Conservation (phyloP, 2,329 filamentous ascomycete species). For the Claviceps digitariae region DNA sequence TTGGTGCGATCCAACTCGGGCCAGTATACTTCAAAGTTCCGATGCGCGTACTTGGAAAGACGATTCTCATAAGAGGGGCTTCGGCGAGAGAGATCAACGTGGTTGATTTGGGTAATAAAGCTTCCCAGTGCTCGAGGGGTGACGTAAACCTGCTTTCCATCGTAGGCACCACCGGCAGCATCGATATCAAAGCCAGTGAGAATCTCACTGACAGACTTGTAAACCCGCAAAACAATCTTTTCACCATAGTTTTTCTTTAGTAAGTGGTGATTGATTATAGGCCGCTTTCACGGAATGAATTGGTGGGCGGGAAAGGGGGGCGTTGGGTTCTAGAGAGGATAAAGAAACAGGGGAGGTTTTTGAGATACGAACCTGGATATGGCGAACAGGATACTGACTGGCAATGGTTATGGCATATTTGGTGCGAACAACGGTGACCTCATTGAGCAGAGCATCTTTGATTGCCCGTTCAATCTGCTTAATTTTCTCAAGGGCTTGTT, state of each 20-base stretch:
- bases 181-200: slow-evolving; percentile 83
- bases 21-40: slow-evolving; percentile 79
- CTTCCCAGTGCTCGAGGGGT: slow-evolving; percentile 64
- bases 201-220: slow-evolving; percentile 73
- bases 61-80: slow-evolving; percentile 83
- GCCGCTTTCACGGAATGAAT: not conserved
- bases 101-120: slow-evolving; percentile 72
- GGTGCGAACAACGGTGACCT: slow-evolving; percentile 71
- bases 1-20: slow-evolving; percentile 58
- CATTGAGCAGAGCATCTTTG: slow-evolving; percentile 63
- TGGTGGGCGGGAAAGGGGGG: not conserved
- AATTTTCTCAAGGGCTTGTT: slow-evolving; percentile 71
- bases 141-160: slow-evolving; percentile 64
- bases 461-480: slow-evolving; percentile 66
- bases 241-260: too few relatives aligned
- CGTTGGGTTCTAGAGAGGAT: too few relatives aligned
- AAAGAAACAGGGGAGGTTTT: not conserved
- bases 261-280: not conserved
- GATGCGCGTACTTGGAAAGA: slow-evolving; percentile 70
- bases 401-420: slow-evolving; percentile 82
- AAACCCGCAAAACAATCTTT: slow-evolving; percentile 71
- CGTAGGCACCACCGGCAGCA: slow-evolving; percentile 67
- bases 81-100: slow-evolving; percentile 63
- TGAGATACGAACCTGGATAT: slow-evolving; percentile 47
- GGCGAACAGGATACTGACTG: slow-evolving; percentile 69